Evolutionary conservation across 2,329 filamentous ascomycete species (phyloP), one percentile per base, ranked within the genome.

Genomic region (Sclerotiophoma versabilis): DNA sequence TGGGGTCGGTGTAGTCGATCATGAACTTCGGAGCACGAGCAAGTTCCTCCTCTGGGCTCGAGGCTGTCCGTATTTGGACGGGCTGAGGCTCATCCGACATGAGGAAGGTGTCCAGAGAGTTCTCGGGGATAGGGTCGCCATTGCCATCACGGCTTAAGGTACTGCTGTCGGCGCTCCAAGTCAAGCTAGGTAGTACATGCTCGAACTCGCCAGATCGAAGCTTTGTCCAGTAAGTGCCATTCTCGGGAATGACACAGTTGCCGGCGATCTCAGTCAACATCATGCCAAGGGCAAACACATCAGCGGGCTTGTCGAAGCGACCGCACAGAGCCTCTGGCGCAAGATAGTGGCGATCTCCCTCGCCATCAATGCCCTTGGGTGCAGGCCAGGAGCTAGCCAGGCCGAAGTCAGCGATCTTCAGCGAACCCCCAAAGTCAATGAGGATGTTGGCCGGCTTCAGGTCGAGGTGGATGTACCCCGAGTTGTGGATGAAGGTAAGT

Each of bases 301-400:
- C 95, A 29, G 92, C 90, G 30, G 93, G 90, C 74, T 93, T 95
- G 77, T 96, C 92, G 64, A 90, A 95, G 59, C 87, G 85, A 34
- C 93, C 93, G 69, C 86, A 86, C 17, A 99, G 85, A 58, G 96
- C 92, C 75, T 99, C 95, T 0, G 93, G 93, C 1, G 91, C 93
- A 71, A 99, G 93, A 73, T 99, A 99, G 72, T 96, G 91, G 43
- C 95, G 90, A 72, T 99, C 95, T 26, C 95, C 95, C 78, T 99
- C 95, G 34, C 91, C 89, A 63, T 97, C 92, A 57, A 95, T 89
- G 49, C 87, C 86, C 49, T 85, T 81, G 39, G 87, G 84, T 14
- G 89, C 90, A 12, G 92, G 91, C 87, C 90, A 93, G 10, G 81
- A 75, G 33, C 90, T 87, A 22, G 95, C 93, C 78, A 95, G 82